Evolutionary conservation across 2,329 filamentous ascomycete species (phyloP).

Genomic region (Pochonia chlamydosporia): DNA sequence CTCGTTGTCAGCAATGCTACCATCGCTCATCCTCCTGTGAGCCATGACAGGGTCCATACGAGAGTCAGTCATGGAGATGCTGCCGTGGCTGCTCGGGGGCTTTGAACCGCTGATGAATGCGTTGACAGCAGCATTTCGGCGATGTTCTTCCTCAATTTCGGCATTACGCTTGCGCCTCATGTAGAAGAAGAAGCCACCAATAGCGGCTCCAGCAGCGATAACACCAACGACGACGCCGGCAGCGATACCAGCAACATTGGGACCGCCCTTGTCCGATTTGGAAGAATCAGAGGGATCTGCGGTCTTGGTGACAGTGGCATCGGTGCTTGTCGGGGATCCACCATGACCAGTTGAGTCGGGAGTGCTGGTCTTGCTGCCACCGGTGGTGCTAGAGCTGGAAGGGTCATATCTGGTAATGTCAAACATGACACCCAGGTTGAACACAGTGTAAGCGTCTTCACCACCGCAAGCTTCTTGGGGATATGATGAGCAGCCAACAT

Average conservation of each 20-base stretch:
- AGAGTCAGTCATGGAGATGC: conserved; percentile 70
- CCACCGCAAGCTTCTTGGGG: conserved; percentile 53
- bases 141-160: conserved; percentile 78
- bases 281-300: conserved; percentile 14
- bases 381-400: conserved; percentile 18
- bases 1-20: conserved; percentile 94
- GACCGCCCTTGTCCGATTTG: conserved; percentile 26
- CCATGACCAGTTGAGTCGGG: conserved; percentile 15
- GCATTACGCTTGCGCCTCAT: conserved; percentile 70
- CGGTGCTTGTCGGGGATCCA: conserved; percentile 15
- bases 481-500: conserved; percentile 60
- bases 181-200: conserved; percentile 67
- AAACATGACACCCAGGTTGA: conserved; percentile 44
- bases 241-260: conserved; percentile 79
- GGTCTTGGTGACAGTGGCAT: conserved; percentile 12
- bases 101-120: conserved; percentile 64
- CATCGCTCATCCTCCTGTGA: conserved; percentile 80
- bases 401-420: conserved; percentile 23
- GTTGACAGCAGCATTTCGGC: conserved; percentile 72
- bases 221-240: conserved; percentile 85
- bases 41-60: conserved; percentile 83
- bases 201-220: conserved; percentile 58
- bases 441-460: conserved; percentile 34
- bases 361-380: neutral
- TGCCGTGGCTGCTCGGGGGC: conserved; percentile 56